Evolutionary conservation across 78 protist species (phyloP).

Genomic region (Dictyostelium firmibasis): DNA sequence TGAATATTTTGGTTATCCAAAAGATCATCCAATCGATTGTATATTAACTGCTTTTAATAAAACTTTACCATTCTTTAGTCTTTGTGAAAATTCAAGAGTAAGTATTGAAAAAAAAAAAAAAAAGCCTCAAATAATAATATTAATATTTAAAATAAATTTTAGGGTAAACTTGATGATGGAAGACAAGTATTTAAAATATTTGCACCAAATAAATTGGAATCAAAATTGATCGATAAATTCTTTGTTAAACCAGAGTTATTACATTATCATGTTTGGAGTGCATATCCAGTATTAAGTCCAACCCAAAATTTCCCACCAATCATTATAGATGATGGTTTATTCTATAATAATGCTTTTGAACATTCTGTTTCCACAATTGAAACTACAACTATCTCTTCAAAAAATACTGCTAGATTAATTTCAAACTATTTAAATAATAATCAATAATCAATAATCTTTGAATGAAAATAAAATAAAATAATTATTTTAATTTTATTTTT

Average conservation of each 20-base stretch:
- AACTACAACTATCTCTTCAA: slow-evolving; percentile 34
- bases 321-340: slow-evolving; percentile 10
- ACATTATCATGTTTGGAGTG: slow-evolving; percentile 45
- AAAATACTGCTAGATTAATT: slow-evolving; percentile 60
- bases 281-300: slow-evolving; percentile 59
- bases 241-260: neutral
- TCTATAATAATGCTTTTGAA: slow-evolving; percentile 63
- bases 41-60: slow-evolving; percentile 31
- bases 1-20: neutral
- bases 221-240: neutral
- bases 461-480: neutral
- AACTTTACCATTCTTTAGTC: slow-evolving; percentile 48
- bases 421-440: slow-evolving; percentile 1
- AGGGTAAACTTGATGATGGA: slow-evolving; percentile 47
- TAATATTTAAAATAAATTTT: neutral
- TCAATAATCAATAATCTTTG: neutral
- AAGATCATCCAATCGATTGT: neutral
- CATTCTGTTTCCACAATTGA: slow-evolving; percentile 63
- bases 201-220: neutral
- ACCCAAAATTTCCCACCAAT: slow-evolving; percentile 34
- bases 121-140: too few species aligned
- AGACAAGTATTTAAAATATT: slow-evolving; percentile 38
- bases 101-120: neutral
- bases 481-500: neutral
- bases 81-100: slow-evolving; percentile 56